Percentiles rank a stretch among this genome's conserved stretches.
Conservation (phyloP, 1,284 basidiomycete genomes). For the Tylopilus orsonianus region DNA sequence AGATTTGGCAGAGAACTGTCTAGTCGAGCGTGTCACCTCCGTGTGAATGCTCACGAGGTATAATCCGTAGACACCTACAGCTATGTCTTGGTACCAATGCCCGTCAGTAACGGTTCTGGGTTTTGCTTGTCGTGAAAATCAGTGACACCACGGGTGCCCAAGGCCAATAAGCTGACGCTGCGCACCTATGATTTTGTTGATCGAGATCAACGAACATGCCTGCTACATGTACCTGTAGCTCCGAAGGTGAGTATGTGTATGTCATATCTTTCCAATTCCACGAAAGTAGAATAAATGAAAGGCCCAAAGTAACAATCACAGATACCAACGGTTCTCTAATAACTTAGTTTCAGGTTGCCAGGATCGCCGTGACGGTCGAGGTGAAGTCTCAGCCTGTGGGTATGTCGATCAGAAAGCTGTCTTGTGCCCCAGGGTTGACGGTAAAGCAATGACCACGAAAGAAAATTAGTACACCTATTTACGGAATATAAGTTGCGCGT, state of each 20-base stretch:
- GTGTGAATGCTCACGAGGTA: constrained; percentile 49
- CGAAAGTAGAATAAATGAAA: background rate
- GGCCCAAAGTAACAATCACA: background rate
- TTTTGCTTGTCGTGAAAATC: constrained; percentile 61
- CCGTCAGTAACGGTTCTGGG: constrained; percentile 44
- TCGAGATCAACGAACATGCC: constrained; percentile 50
- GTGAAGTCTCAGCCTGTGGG: background rate
- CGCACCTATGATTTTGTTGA: constrained; percentile 56
- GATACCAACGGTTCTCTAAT: background rate
- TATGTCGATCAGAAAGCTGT: background rate
- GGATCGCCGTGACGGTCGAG: background rate
- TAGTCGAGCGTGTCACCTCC: constrained; percentile 52
- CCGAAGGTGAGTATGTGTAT: constrained; percentile 51
- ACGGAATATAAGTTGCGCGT: background rate
- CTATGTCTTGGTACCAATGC: constrained; percentile 39
- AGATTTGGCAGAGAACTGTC: constrained; percentile 62
- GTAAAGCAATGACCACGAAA: background rate
- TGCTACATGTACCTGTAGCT: constrained; percentile 59
- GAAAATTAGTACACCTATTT: background rate
- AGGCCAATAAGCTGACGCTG: constrained; percentile 54
- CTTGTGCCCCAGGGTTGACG: background rate
- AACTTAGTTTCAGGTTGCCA: constrained; percentile 1
- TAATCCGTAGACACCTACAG: constrained; percentile 43
- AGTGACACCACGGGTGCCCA: constrained; percentile 63
- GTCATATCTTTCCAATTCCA: background rate